These are phyloP conservation scores for Secale cereale DNA, from an alignment of 176 grass and related monocot genomes.

Conservation along the genomic window DNA sequence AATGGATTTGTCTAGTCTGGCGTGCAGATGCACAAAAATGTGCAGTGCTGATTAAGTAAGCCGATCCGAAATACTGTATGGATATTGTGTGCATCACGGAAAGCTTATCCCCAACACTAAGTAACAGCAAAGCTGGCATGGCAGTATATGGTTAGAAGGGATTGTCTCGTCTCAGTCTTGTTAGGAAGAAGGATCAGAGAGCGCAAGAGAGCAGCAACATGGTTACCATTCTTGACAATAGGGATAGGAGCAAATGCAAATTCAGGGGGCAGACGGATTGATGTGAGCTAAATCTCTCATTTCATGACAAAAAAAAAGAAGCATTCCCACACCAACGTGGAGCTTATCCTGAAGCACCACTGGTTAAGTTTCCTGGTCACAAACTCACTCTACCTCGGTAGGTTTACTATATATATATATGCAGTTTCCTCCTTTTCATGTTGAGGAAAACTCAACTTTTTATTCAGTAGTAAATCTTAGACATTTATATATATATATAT, in stretches of 20 bases:
- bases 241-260: not conserved
- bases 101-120: conserved; percentile 15
- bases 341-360: not conserved
- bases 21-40: no score
- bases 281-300: no score
- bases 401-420: not conserved
- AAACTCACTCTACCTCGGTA: no score
- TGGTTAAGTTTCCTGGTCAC: not conserved
- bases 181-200: not conserved
- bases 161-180: not conserved
- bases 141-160: not conserved
- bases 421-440: not conserved
- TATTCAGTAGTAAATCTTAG: not conserved
- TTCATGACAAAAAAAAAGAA: no score
- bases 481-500: not conserved
- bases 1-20: conserved; percentile 6
- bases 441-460: not conserved
- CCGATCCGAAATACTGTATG: not conserved
- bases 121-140: conserved; percentile 5
- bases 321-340: no score
- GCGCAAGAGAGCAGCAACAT: conserved; percentile 21
- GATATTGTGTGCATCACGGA: not conserved
- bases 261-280: no score
- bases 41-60: conserved; percentile 5
- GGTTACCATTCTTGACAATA: not conserved